These are phyloP conservation scores for Xerocomus nothofagi DNA, from an alignment of 1,284 basidiomycete genomes.

Conservation along the genomic window DNA sequence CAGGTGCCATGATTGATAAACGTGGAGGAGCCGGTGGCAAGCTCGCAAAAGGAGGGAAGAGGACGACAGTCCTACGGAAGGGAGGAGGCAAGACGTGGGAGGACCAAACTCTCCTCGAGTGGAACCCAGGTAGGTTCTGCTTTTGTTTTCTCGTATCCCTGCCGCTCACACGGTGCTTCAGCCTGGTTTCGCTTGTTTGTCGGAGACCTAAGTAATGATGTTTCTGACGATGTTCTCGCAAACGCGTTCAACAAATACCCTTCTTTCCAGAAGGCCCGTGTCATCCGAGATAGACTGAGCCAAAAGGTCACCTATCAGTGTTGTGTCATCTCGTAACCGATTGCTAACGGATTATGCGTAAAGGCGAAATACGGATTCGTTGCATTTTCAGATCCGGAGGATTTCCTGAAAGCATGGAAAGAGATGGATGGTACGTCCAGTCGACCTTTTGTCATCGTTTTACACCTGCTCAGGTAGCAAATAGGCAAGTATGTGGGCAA, in stretches of 20 bases:
- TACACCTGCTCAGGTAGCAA: constrained; percentile 6
- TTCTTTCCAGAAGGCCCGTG: constrained; percentile 92
- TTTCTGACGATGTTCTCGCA: constrained; percentile 90
- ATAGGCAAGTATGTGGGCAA: constrained; percentile 96
- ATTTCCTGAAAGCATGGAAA: constrained; percentile 98
- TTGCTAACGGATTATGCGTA: constrained; percentile 6
- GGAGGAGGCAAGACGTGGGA: constrained; percentile 97
- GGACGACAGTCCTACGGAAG: constrained; percentile 92
- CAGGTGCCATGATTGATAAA: constrained; percentile 84
- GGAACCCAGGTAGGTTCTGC: constrained; percentile 85
- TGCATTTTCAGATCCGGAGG: constrained; percentile 97
- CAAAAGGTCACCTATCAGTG: constrained; percentile 62
- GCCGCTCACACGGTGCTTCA: constrained; percentile 35
- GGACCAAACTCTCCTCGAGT: constrained; percentile 94
- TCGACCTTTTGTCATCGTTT: not conserved
- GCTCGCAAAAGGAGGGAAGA: constrained; percentile 85
- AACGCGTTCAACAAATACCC: constrained; percentile 92
- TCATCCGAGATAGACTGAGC: constrained; percentile 89
- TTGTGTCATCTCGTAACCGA: not conserved
- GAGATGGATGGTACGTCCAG: constrained; percentile 89
- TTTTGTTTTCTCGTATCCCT: not conserved
- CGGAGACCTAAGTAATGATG: constrained; percentile 97
- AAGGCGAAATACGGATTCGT: constrained; percentile 98
- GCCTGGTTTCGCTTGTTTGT: constrained; percentile 99
- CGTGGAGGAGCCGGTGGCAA: constrained; percentile 82